Base-by-base conservation (phyloP, 176 grass and related monocot genomes). In the Zizania latifolia region DNA sequence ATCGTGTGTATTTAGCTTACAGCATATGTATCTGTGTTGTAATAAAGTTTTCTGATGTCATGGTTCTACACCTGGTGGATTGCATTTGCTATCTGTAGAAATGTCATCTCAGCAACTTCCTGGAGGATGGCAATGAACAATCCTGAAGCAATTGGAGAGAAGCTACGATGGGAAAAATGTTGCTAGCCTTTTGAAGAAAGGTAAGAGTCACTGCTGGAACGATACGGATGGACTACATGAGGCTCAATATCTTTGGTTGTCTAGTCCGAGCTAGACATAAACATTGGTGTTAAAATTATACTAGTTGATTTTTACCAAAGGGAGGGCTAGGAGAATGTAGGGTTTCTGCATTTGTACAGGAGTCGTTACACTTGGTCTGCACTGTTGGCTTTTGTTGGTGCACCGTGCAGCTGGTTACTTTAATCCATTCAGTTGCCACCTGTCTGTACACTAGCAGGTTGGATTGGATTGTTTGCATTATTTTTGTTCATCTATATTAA, bases 1-100 rank as follows among this genome's bases (percentile, higher is more conserved):
- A 39, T 75, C 38, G 41, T 70, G 26, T 86, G 62, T 86, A 83
- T 76, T 79, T 83, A 83, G 38, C 38, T 16, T 73, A 68, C 68
- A 55, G 19, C 27, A 68, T 66, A 43, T 82, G 68, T 78, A 81
- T 80, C 32, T 84, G 72, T 81, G 30, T 71, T 87, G 79, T 90
- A 86, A 75, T 83, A 89, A 40, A 67, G 29, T 66, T 65, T 36
- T 46, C 51, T 56, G 11, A 38, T 67, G n/a, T 54, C 43, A 30
- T 19, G 35, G 19, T 53, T 53, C 48, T 21, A 2, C n/a, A 22
- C n/a, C 22, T 53, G n/a, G 48, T 53, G 48, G n/a, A 22, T 22
- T 53, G 5, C 17, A 53, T 19, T n/a, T 17, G 6, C 7, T 17
- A 22, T 53, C 10, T 53, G 48, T 22, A 6, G 48, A 21, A 53